Base-by-base conservation (phyloP, 1,139 yeast species). In the Arxiozyma heterogenica region DNA sequence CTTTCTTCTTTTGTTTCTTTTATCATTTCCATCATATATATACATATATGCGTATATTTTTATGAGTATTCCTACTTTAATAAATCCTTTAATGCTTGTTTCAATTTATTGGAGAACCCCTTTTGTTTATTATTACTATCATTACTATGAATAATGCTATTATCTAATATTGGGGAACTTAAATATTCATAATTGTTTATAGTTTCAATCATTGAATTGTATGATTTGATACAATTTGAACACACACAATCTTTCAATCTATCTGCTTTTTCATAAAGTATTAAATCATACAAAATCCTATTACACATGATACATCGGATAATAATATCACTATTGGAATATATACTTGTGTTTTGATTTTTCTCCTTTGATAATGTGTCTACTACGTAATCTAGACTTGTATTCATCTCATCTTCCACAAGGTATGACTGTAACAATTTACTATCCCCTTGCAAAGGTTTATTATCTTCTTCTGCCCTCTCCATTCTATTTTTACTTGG, bases 221-320 rank as follows among this genome's bases (percentile, higher is more conserved):
- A 83, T 23, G 72, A 73, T 51, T 73, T 81, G 15, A 83, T 78
- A 61, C 91, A 84, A 54, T 77, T 79, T 53, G 80, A 78, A 63
- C 91, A 84, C 1, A 84, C 83, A 58, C 84, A 79, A 58, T 83
- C 87, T 41, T 73, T 73, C 54, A 61, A 74, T 2, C 20, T 23
- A 3, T 53, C 49, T 3, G 61, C 59, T 9, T 63, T 59, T 4
- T 60, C 55, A 15, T 79, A 64, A 5, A 83, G 75, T 55, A 85
- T 80, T 48, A 83, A 70, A 57, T 83, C 89, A 64, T 83, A 84
- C 23, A 84, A 65, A 8, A 88, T 86, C 54, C 76, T 79, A 49
- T 83, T 86, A 65, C 90, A 84, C 17, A 83, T 71, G 25, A 82
- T 81, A 63, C 90, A 84, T 62, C 79, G 41, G 20, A 18, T 45